Evolutionary conservation across 164 flowering plant genomes (phyloP).

Genomic region (Sedum album): DNA sequence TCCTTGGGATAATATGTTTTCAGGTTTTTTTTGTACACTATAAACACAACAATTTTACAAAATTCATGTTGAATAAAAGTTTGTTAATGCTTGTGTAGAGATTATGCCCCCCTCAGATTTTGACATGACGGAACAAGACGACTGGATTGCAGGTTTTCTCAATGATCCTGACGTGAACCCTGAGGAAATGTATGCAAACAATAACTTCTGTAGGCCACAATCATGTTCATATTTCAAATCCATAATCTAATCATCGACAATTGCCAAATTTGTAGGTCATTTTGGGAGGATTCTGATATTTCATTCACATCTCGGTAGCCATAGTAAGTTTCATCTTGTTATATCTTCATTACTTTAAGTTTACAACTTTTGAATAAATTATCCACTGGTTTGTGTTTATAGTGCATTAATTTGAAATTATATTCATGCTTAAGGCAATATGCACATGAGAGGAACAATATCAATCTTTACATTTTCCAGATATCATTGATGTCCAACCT

Average conservation of each 20-base stretch:
- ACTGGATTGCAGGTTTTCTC: constrained; percentile 69
- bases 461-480: constrained; percentile 22
- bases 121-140: constrained; percentile 52
- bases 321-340: background rate
- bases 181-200: constrained; percentile 48
- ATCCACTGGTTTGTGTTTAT: too few relatives aligned
- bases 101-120: constrained; percentile 28
- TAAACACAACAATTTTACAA: background rate
- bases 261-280: constrained; percentile 27
- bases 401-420: too few relatives aligned
- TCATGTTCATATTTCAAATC: background rate
- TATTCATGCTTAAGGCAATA: too few relatives aligned
- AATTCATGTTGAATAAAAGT: background rate
- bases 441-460: background rate
- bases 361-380: too few relatives aligned
- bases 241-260: background rate
- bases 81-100: constrained; percentile 20
- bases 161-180: constrained; percentile 50
- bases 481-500: constrained; percentile 37
- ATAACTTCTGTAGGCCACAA: background rate
- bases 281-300: constrained; percentile 38
- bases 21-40: constrained; percentile 38
- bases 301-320: constrained; percentile 54
- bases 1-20: constrained; percentile 35
- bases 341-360: background rate